Evolutionary conservation across 352 stramenopile species (phyloP), one percentile per base, ranked within the genome.

Genomic region (Phytopythium cucurbitacearum): DNA sequence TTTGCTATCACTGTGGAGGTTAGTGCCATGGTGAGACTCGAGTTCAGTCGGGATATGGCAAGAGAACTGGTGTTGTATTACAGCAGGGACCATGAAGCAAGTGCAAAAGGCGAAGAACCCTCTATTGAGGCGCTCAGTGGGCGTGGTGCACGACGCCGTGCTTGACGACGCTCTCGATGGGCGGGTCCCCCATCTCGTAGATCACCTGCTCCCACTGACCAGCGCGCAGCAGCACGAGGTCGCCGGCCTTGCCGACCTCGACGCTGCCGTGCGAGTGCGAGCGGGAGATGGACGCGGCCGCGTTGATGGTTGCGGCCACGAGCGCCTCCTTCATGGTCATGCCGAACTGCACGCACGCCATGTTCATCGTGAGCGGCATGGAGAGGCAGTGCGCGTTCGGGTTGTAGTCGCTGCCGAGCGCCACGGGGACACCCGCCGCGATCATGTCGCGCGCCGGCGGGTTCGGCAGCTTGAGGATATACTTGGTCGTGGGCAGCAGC

Each of bases 331-430:
- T 86, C 80, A 94, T 89, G 48, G 80, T 92, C 84, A 94, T 87
- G 35, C 73, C 68, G 53, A 94, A 88, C 32, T 80, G 71, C 62
- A 91, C 79, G 62, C 84, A 94, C 5, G 77, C 75, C 76, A 92
- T 89, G 67, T 94, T 90, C 84, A 94, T 94, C 37, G 81, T 90
- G 51, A 92, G 71, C 16, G 84, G 68, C 84, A 94, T 92, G 52
- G 81, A 94, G 44, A 94, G 54, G 51, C 81, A 94, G 67, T 94
- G 80, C 7, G 84, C 84, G 57, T 92, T 94, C 53, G 84, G 81
- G 60, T 94, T 92, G 64, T 86, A 94, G 60, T 94, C 84, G 37
- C 76, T 89, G 39, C 80, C 84, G 8, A 94, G 76, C 28, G 84
- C 84, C 13, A 92, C 70, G 0, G 80, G 78, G 42, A 94, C 84